Percentiles rank a stretch among this genome's conserved stretches.
These are phyloP conservation scores for Fabrea salina DNA, from an alignment of 169 alveolate genomes.

Conservation along the genomic window DNA sequence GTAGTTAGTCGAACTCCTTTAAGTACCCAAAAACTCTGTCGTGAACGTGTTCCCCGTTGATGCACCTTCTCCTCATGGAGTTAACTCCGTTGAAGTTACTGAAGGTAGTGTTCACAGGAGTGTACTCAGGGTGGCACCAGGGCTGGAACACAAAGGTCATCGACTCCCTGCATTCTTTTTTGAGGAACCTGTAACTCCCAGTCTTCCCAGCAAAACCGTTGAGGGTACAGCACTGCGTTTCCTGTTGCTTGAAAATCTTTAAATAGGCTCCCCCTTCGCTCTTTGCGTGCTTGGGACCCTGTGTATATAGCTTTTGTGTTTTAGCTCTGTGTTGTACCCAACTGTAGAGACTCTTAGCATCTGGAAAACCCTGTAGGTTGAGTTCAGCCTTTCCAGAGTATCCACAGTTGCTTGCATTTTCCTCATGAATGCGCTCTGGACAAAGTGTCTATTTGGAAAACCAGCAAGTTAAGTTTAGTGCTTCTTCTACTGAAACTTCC, in stretches of 20 bases:
- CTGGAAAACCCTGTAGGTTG: conserved; percentile 11
- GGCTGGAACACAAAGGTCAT: neutral
- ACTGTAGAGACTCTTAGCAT: neutral
- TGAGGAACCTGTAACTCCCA: neutral
- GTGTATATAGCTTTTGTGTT: conserved; percentile 25
- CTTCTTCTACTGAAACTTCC: neutral
- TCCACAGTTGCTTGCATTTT: neutral
- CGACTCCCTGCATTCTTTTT: neutral
- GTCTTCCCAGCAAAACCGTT: conserved; percentile 33
- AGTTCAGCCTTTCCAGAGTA: neutral
- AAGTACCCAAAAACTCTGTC: conserved; percentile 54
- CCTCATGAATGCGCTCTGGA: conserved; percentile 14
- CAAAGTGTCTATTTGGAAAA: conserved; percentile 6
- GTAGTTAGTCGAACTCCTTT: conserved; percentile 49
- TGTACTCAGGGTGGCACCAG: conserved; percentile 20
- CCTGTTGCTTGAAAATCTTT: neutral
- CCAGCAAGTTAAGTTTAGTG: neutral
- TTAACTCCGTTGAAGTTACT: conserved; percentile 57
- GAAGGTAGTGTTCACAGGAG: conserved; percentile 44
- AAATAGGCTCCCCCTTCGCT: conserved; percentile 12
- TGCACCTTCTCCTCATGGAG: conserved; percentile 58
- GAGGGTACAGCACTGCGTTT: neutral
- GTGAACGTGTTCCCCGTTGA: conserved; percentile 52
- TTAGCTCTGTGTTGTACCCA: conserved; percentile 13
- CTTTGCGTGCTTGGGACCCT: conserved; percentile 3